Evolutionary conservation across 139 green algal genomes (phyloP).

Genomic region (Medakamo hakoo): DNA sequence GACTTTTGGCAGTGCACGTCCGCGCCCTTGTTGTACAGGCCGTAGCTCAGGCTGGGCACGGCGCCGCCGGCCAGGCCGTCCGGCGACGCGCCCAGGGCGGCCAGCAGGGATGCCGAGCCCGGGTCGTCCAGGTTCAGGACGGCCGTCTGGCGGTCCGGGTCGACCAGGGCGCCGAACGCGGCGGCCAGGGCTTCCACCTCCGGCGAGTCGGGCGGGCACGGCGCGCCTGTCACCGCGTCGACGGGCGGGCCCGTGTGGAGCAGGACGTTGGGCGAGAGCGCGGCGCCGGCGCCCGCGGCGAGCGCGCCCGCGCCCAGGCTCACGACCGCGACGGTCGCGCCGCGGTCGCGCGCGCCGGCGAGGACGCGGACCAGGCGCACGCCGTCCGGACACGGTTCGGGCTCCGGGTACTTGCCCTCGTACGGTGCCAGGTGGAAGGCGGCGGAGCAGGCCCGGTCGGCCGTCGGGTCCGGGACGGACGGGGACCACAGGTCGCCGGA

Average conservation of each 20-base stretch:
- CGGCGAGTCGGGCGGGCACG: too few relatives aligned
- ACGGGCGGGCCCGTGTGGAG: constrained; percentile 65
- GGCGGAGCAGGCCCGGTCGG: constrained; percentile 31
- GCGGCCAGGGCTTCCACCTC: constrained; percentile 4
- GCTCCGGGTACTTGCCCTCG: constrained; percentile 38
- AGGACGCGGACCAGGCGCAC: constrained; percentile 56
- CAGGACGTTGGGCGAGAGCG: constrained; percentile 49
- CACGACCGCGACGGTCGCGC: constrained; percentile 29
- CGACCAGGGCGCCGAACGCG: constrained; percentile 36
- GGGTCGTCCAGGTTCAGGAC: constrained; percentile 16
- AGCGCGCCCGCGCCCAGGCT: constrained; percentile 24
- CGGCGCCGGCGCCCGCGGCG: constrained; percentile 4
- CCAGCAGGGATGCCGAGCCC: not conserved
- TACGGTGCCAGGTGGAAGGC: constrained; percentile 66
- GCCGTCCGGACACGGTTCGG: constrained; percentile 41
- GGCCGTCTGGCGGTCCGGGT: constrained; percentile 19
- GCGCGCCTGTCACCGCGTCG: constrained; percentile 16
- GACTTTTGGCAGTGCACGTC: not conserved
- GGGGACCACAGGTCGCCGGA: constrained; percentile 58
- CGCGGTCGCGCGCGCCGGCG: constrained; percentile 65
- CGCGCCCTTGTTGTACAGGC: constrained; percentile 18
- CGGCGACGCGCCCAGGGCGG: too few relatives aligned
- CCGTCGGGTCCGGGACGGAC: constrained; percentile 28
- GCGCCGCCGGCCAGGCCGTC: not conserved
- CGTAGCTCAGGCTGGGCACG: constrained; percentile 56